Base-by-base conservation (phyloP, 129 eudicot genomes). In the Pulicaria dysenterica region DNA sequence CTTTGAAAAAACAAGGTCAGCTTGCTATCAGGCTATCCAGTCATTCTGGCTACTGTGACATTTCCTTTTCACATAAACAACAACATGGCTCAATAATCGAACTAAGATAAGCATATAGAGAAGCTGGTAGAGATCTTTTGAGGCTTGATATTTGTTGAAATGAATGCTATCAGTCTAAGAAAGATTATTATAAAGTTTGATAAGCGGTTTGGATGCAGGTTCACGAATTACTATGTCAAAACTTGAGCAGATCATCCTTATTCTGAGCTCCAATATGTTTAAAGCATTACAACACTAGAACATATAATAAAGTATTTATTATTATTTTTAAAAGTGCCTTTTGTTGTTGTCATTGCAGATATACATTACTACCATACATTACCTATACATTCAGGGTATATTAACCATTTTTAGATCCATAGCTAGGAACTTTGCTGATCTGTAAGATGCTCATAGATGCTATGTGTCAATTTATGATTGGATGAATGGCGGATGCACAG, bases 241-340 rank as follows among this genome's bases (percentile, higher is more conserved):
- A 86, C 91, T 69, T 87, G 87, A 60, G 83, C 91, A 51, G 80
- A 86, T 72, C 91, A 86, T 80, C 91, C 91, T 53, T 86, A 86
- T 73, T 86, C 91, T 51, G 87, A 86, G 77, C 87, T 86, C 39
- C 79, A 74, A 59, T 85, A 86, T 83, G 82, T 86, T 77, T 86
- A 75, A 86, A 83, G 85, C 91, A 86, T 58, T 86, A 83, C 3
- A 24, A 12, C 61, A 43, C 65, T 51, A 50, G n/a, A 69, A 60
- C 48, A 37, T 41, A 5, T n/a, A n/a, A n/a, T n/a, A n/a, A n/a
- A n/a, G n/a, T n/a, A n/a, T n/a, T n/a, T n/a, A n/a, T n/a, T n/a
- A n/a, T n/a, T n/a, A n/a, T n/a, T n/a, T n/a, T n/a, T n/a, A n/a
- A n/a, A n/a, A n/a, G 3, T 4, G 4, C 4, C 14, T 9, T 66